Evolutionary conservation across 176 grass and related monocot species (phyloP), one percentile per base, ranked within the genome.

Genomic region (Oropetium thomaeum): DNA sequence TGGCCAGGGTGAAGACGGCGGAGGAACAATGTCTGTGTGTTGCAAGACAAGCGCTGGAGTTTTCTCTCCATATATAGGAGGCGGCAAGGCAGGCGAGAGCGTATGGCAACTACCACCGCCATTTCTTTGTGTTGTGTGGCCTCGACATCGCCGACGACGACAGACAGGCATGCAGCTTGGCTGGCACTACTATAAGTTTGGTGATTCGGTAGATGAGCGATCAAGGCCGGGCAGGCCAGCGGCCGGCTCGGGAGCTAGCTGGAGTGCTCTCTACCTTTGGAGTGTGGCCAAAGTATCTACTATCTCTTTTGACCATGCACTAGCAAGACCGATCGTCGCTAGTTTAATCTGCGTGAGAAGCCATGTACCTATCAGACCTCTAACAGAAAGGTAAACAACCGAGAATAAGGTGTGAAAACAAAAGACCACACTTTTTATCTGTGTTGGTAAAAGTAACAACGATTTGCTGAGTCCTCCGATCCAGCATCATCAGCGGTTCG

Each of bases 241-340:
- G 39, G 73, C 31, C 32, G 23, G 83, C 83, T 78, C 39, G 76
- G n/a, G n/a, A 73, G 25, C 41, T 60, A 71, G 66, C 67, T 80
- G 60, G 74, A 81, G 78, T 5, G 60, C 62, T 79, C 62, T 79
- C 78, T 70, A 73, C 4, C 71, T 81, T 87, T 82, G 62, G 91
- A 93, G 87, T 89, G 87, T 66, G 69, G 83, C 83, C 55, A 89
- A 93, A 89, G 90, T 67, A 81, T 87, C 73, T 66, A 73, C 73
- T 39, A 81, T 78, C 45, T 25, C 22, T 71, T 76, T 80, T 82
- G 87, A 83, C 85, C 67, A 51, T 47, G 57, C 40, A 47, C 39
- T 54, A 4, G n/a, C n/a, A n/a, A n/a, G 44, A 52, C 8, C 12
- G 5, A 73, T 42, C 54, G 25, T 33, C 20, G 19, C 17, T 43